Evolutionary conservation across 768 basidiomycete species (phyloP), one percentile per base, ranked within the genome.

Genomic region (Tulasnella sp.): DNA sequence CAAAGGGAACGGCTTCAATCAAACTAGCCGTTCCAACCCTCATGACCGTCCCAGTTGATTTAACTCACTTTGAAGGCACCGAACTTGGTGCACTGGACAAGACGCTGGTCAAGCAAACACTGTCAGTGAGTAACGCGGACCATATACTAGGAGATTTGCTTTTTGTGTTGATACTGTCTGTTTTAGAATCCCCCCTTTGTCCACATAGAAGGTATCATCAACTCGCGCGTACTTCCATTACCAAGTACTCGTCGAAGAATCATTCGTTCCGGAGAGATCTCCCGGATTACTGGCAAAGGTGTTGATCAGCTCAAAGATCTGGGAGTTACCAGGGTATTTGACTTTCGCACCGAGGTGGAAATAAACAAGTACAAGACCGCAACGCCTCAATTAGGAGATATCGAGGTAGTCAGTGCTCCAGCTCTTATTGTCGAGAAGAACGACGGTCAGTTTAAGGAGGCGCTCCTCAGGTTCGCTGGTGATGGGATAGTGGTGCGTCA

Each of bases 271-370:
- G 86, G 79, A 44, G 86, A 88, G 58, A 59, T 88, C 8, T 81
- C 83, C 13, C 60, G 73, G 20, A 77, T 87, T 41, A 83, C 78
- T 9, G 47, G 40, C 16, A n/a, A n/a, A 15, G 84, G 85, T 44
- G 74, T 74, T 59, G 64, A 62, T 13, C 71, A 72, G 54, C 64
- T 88, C 50, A 72, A 62, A 53, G 66, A 72, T 9, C 71, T 88
- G 13, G 81, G 81, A 4, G 72, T 89, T 50, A 68, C 74, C 5
- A 77, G 70, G 56, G 70, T 85, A 50, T 87, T 80, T 61, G 86
- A 88, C 67, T 69, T 88, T 35, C 74, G 86, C 58, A 86, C 84
- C 6, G 81, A 85, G 60, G 78, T 76, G 4, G 86, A 89, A 66
- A 82, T 85, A 57, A 67, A 66, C 58, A 84, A 83, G 64, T 88